Evolutionary conservation across 202 grass and related monocot species (phyloP).

Genomic region (Elaeis oleifera): DNA sequence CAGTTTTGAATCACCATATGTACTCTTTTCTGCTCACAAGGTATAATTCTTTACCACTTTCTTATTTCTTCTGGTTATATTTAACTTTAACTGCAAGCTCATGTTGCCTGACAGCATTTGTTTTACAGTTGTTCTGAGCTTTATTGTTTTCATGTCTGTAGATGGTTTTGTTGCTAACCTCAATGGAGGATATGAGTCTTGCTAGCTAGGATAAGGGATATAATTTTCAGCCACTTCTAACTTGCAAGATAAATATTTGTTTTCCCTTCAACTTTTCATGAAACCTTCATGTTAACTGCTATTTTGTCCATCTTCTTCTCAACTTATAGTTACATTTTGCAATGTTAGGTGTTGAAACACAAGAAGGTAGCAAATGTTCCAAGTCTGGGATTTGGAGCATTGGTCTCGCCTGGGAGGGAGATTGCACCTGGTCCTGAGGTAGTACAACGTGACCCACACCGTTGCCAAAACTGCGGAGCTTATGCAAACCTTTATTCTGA

Average conservation of each 20-base stretch:
- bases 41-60: conserved; percentile 23
- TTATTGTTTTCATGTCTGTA: too few species aligned
- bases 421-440: conserved; percentile 56
- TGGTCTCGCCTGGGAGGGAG: conserved; percentile 74
- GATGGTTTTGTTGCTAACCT: too few species aligned
- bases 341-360: conserved; percentile 63
- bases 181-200: too few species aligned
- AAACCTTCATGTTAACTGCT: too few species aligned
- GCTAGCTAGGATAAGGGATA: too few species aligned
- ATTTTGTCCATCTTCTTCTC: neutral
- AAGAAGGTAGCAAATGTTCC: conserved; percentile 78
- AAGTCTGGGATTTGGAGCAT: conserved; percentile 80
- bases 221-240: too few species aligned
- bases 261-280: too few species aligned
- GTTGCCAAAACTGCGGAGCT: conserved; percentile 71
- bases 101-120: too few species aligned
- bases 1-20: conserved; percentile 56
- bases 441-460: conserved; percentile 51
- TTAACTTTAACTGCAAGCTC: conserved; percentile 2
- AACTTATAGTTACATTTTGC: conserved; percentile 18
- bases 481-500: conserved; percentile 82
- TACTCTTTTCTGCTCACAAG: conserved; percentile 91
- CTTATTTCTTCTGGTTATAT: neutral
- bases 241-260: too few species aligned
- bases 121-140: too few species aligned